Evolutionary conservation across 2,329 filamentous ascomycete genomes (phyloP), one percentile per base, ranked within the genome.

Genomic region (Furcasterigmium sp.): DNA sequence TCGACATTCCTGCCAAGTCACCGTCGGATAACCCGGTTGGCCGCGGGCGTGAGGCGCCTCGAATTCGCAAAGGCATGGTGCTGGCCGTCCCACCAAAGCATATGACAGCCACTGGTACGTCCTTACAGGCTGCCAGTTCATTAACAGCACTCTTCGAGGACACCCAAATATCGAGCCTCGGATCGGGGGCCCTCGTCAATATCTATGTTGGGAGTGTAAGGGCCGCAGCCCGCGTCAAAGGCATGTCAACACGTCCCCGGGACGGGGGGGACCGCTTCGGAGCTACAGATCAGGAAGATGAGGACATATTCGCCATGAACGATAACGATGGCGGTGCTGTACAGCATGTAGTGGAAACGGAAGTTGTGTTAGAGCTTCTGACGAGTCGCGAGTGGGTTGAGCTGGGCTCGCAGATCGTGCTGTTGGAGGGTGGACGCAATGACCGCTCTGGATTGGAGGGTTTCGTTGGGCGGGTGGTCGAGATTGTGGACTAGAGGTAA

Each of bases 171-270:
- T 76, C 75, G 19, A 69, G 76, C 2, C 69, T 96, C 7, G 73
- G 76, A 1, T 67, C 81, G 1, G 86, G 87, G 2, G 83, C 77
- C 32, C 71, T 84, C 26, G 82, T 91, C 5, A 90, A 94, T 23
- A 78, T 91, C 1, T 97, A 96, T 56, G 80, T 91, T 32, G 89
- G 88, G 15, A 96, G 90, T 57, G 83, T 97, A 13, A 78, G 91
- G 8, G 85, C 90, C 2, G 81, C 86, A 0, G 91, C 89, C 1
- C 83, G 85, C 46, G 79, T 97, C 17, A 48, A 44, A 37, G 21
- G 41, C 6, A 40, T 46, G 18, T 43, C 35, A 21, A 50, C 26
- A 41, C 23, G 34, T 25, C n/a, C 14, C 9, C 37, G 10, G 9
- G 49, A 20, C 32, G n/a, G 32, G n/a, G 11, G 23, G 23, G 23